These are phyloP conservation scores for Canariomyces notabilis DNA, from an alignment of 2,329 filamentous ascomycete species.

Conservation along the genomic window DNA sequence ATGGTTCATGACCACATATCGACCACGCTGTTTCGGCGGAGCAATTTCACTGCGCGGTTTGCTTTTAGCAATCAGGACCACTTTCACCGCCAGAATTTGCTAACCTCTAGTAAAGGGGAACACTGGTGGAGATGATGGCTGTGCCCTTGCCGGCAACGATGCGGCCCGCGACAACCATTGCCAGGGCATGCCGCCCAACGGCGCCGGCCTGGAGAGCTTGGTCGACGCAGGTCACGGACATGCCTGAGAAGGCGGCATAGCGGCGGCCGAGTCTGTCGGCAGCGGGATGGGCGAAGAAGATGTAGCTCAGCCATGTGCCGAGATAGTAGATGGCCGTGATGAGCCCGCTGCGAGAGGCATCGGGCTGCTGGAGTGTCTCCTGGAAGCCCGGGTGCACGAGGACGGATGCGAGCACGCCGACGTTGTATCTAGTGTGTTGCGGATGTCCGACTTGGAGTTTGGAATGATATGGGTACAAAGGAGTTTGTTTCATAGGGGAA, in stretches of 20 bases:
- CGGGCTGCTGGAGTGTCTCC: constrained; percentile 40
- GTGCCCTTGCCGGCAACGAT: constrained; percentile 49
- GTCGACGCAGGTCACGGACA: constrained; percentile 43
- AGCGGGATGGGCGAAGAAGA: constrained; percentile 48
- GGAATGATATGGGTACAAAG: too few relatives aligned
- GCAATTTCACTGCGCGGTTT: constrained; percentile 44
- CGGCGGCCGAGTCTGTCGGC: constrained; percentile 49
- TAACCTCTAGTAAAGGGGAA: constrained; percentile 54
- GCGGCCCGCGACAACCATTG: constrained; percentile 47
- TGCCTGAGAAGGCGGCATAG: constrained; percentile 45
- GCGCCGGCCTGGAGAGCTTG: constrained; percentile 44
- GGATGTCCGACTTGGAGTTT: too few relatives aligned
- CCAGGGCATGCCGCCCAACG: constrained; percentile 36
- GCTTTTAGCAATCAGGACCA: neutral
- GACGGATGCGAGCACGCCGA: constrained; percentile 52
- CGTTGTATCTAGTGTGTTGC: constrained; percentile 54
- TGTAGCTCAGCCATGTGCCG: constrained; percentile 51
- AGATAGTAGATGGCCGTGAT: constrained; percentile 55
- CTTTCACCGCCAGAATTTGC: neutral
- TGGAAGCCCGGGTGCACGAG: constrained; percentile 52
- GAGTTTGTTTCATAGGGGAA: neutral
- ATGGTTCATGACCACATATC: constrained; percentile 55
- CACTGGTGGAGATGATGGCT: constrained; percentile 50
- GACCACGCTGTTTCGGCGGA: constrained; percentile 48
- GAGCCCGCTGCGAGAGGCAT: constrained; percentile 43